A percentile compares a stretch with the other conserved stretches of the same genome.
These are phyloP conservation scores for Mycena belliarum DNA, from an alignment of 768 basidiomycete species.

Conservation along the genomic window DNA sequence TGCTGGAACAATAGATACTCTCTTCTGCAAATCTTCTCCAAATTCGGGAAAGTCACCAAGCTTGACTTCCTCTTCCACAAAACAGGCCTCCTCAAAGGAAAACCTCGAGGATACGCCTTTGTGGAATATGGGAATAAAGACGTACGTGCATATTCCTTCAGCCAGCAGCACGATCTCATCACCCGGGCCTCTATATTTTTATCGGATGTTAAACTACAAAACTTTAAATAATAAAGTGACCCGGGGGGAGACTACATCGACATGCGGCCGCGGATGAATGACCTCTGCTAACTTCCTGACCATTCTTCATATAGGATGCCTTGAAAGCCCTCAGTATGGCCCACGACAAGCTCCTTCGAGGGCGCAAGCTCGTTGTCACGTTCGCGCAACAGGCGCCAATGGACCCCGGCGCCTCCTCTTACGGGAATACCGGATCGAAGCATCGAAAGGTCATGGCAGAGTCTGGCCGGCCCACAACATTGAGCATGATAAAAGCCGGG, in stretches of 20 bases:
- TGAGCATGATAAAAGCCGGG: constrained; percentile 86
- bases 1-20: constrained; percentile 60
- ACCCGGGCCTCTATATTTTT: constrained; percentile 52
- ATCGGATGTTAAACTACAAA: constrained; percentile 17
- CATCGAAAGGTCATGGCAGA: constrained; percentile 54
- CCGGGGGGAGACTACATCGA: constrained; percentile 15
- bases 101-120: constrained; percentile 94
- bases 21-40: constrained; percentile 86
- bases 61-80: constrained; percentile 97
- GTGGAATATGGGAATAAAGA: constrained; percentile 78
- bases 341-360: constrained; percentile 81
- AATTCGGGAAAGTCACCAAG: constrained; percentile 89
- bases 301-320: constrained; percentile 67
- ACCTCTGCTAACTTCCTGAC: constrained; percentile 19
- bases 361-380: constrained; percentile 88
- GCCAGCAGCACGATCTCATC: constrained; percentile 20
- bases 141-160: constrained; percentile 54
- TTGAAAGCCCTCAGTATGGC: constrained; percentile 69
- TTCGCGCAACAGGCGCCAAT: constrained; percentile 83
- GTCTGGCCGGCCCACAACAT: constrained; percentile 71
- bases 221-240: constrained; percentile 15
- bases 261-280: constrained; percentile 5
- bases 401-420: constrained; percentile 32
- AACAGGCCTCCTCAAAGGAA: constrained; percentile 83
- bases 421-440: constrained; percentile 25